Evolutionary conservation across 208 protist species (phyloP).

Genomic region (Acanthamoeba castellanii): DNA sequence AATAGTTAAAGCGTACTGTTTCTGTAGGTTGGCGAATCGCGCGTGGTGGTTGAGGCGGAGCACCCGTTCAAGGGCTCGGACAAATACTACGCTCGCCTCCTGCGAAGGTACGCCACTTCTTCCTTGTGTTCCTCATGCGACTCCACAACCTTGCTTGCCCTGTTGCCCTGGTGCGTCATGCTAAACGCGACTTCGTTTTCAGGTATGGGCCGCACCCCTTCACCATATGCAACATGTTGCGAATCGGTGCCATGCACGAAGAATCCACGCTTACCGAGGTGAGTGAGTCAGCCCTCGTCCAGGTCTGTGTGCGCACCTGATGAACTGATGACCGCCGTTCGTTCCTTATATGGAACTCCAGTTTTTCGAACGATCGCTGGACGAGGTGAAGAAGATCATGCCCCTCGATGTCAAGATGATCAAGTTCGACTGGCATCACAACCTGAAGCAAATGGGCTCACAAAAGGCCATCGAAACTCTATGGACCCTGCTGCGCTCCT

Average conservation of each 20-base stretch:
- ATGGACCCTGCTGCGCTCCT: slow-evolving; percentile 68
- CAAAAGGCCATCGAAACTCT: slow-evolving; percentile 77
- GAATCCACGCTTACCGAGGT: slow-evolving; percentile 65
- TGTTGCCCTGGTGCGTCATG: too few species aligned
- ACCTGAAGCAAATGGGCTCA: slow-evolving; percentile 76
- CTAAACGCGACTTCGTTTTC: too few species aligned
- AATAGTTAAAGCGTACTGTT: too few species aligned
- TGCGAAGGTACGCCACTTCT: slow-evolving; percentile 46
- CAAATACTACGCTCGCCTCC: slow-evolving; percentile 76
- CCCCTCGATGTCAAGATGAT: slow-evolving; percentile 75
- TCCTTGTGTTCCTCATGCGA: slow-evolving; percentile 9
- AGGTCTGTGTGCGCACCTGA: neutral
- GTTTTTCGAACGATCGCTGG: slow-evolving; percentile 52
- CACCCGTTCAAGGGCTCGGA: slow-evolving; percentile 81
- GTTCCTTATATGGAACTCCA: too few species aligned
- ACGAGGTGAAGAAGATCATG: slow-evolving; percentile 73
- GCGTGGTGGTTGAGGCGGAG: slow-evolving; percentile 76
- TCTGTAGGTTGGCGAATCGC: slow-evolving; percentile 77
- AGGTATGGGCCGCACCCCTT: slow-evolving; percentile 72
- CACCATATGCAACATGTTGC: slow-evolving; percentile 71
- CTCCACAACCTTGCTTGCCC: too few species aligned
- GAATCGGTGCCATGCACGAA: slow-evolving; percentile 27
- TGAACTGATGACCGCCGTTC: neutral
- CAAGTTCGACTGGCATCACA: slow-evolving; percentile 84
- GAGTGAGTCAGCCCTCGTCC: neutral